Evolutionary conservation across 805 yeast species (phyloP).

Genomic region (Wickerhamomyces kurtzmanii): DNA sequence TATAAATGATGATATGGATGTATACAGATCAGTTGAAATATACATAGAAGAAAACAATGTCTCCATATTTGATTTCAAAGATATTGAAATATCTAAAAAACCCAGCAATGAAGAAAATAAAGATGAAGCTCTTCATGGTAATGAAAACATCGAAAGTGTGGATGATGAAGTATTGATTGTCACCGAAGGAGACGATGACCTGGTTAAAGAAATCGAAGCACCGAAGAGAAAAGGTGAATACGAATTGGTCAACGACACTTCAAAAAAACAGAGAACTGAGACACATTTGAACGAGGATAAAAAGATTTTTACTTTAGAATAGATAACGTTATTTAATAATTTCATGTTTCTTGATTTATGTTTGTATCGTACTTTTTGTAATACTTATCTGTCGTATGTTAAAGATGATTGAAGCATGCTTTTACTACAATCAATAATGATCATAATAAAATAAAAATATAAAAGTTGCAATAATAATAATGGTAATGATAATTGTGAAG

Average conservation of each 20-base stretch:
- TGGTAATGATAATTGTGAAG: too few species aligned
- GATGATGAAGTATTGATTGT: conserved; percentile 9
- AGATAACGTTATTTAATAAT: too few species aligned
- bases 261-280: too few species aligned
- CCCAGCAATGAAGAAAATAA: conserved; percentile 13
- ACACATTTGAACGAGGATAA: not conserved
- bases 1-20: conserved; percentile 75
- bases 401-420: too few species aligned
- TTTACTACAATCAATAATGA: too few species aligned
- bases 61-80: conserved; percentile 18
- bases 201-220: conserved; percentile 9
- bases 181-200: conserved; percentile 10
- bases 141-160: conserved; percentile 8
- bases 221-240: conserved; percentile 5
- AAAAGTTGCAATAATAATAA: too few species aligned
- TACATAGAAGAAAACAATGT: conserved; percentile 27
- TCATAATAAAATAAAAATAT: too few species aligned
- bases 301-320: not conserved
- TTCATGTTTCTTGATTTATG: too few species aligned
- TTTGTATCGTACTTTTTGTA: too few species aligned
- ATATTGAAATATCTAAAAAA: conserved; percentile 20
- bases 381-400: too few species aligned
- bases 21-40: conserved; percentile 51
- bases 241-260: too few species aligned
- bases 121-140: conserved; percentile 12